phyloP scores from a whole-genome alignment of 2,329 filamentous ascomycete species.

The Hypomyces rosellus region DNA sequence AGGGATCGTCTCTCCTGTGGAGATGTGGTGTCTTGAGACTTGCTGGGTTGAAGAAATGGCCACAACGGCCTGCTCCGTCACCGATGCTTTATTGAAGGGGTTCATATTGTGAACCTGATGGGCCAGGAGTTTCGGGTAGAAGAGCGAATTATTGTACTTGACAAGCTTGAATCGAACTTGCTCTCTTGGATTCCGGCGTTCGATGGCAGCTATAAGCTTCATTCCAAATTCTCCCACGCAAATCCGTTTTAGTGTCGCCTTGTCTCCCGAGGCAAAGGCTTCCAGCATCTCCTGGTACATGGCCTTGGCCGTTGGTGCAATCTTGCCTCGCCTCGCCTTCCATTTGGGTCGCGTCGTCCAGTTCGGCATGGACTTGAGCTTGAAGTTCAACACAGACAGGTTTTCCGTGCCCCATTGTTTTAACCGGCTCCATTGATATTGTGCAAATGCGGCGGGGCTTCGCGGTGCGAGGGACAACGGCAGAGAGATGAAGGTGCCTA shows the following conservation, averaged over 20 bases:
- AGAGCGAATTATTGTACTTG: conserved; percentile 35
- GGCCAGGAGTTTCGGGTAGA: conserved; percentile 46
- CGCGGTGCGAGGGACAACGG: conserved; percentile 30
- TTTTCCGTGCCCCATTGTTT: conserved; percentile 31
- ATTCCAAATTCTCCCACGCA: conserved; percentile 48
- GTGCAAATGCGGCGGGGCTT: conserved; percentile 21
- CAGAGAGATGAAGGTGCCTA: conserved; percentile 44
- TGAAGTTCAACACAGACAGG: conserved; percentile 30
- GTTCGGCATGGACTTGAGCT: conserved; percentile 40
- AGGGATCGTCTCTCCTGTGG: conserved; percentile 34
- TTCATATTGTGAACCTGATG: conserved; percentile 47
- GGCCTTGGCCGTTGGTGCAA: conserved; percentile 48
- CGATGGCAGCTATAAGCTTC: conserved; percentile 48
- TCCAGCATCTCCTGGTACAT: conserved; percentile 57
- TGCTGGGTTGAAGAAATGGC: conserved; percentile 52
- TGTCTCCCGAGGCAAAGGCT: conserved; percentile 54
- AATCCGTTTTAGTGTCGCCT: conserved; percentile 41
- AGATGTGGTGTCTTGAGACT: conserved; percentile 35
- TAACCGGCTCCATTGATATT: conserved; percentile 32
- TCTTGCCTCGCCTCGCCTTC: conserved; percentile 34
- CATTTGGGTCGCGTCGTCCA: conserved; percentile 37
- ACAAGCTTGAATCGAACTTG: conserved; percentile 50
- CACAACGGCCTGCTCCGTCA: conserved; percentile 51
- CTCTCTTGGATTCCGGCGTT: conserved; percentile 40
- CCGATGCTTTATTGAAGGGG: conserved; percentile 30